Conservation (phyloP, 2,329 filamentous ascomycete species). For the Knufia fluminis region DNA sequence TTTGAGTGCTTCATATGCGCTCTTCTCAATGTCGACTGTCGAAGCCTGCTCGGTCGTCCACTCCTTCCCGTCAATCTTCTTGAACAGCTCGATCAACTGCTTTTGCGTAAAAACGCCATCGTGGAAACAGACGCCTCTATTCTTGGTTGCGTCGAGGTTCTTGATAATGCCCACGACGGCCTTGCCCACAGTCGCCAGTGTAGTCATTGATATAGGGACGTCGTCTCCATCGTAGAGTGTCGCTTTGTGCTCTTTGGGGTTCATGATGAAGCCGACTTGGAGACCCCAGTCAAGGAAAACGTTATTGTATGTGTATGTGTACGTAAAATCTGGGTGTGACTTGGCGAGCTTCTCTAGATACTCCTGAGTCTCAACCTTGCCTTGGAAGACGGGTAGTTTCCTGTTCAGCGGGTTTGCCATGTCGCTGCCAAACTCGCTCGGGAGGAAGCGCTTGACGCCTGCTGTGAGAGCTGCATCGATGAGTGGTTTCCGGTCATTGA, state of each 20-base stretch:
- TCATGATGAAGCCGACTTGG: constrained; percentile 35
- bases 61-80: constrained; percentile 26
- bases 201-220: constrained; percentile 39
- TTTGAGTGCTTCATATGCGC: constrained; percentile 24
- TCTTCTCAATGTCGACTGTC: constrained; percentile 10
- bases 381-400: constrained; percentile 26
- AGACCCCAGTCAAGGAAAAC: constrained; percentile 29
- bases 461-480: constrained; percentile 27
- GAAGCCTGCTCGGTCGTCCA: constrained; percentile 13
- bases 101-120: constrained; percentile 40
- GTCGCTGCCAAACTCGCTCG: constrained; percentile 31
- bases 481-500: constrained; percentile 18
- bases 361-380: constrained; percentile 26
- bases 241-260: constrained; percentile 34
- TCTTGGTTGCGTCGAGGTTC: constrained; percentile 45
- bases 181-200: constrained; percentile 38
- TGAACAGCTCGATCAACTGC: constrained; percentile 27
- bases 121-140: constrained; percentile 41
- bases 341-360: constrained; percentile 22
- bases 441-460: constrained; percentile 27
- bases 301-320: constrained; percentile 27
- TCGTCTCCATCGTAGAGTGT: constrained; percentile 45
- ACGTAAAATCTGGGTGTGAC: constrained; percentile 24
- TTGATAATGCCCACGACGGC: constrained; percentile 42
- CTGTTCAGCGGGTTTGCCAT: constrained; percentile 22